A percentile compares a stretch with the other conserved stretches of the same genome.
Conservation (phyloP, 2,329 filamentous ascomycete species). For the Penicillium sp. region DNA sequence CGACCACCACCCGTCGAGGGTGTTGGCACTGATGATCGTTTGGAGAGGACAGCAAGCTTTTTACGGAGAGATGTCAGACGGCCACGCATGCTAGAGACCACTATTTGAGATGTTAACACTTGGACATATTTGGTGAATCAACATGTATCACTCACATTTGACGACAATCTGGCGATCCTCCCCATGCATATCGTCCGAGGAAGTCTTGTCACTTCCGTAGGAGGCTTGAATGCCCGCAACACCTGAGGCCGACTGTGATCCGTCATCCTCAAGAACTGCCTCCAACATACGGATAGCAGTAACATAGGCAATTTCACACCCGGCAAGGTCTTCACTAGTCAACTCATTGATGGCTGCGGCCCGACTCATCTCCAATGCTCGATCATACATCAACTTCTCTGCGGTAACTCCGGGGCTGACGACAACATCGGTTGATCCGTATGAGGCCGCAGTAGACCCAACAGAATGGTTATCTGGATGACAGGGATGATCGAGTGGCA, state of each 20-base stretch:
- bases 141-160: conserved; percentile 45
- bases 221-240: conserved; percentile 25
- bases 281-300: conserved; percentile 95
- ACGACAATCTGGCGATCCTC: conserved; percentile 52
- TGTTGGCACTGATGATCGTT: conserved; percentile 42
- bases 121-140: neutral
- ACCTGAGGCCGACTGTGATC: conserved; percentile 32
- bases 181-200: conserved; percentile 46
- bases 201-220: conserved; percentile 34
- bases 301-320: conserved; percentile 89
- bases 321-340: conserved; percentile 80
- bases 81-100: conserved; percentile 51
- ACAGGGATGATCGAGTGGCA: conserved; percentile 81
- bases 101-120: conserved; percentile 33
- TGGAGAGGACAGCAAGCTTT: conserved; percentile 51
- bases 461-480: conserved; percentile 76
- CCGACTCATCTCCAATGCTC: conserved; percentile 94
- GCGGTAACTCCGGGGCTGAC: conserved; percentile 88
- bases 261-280: conserved; percentile 85
- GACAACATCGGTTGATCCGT: conserved; percentile 73
- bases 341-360: conserved; percentile 94
- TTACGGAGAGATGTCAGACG: conserved; percentile 49
- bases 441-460: conserved; percentile 58
- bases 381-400: conserved; percentile 97
- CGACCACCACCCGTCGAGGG: conserved; percentile 34